phyloP scores from a whole-genome alignment of 768 basidiomycete genomes.

The Lactifluus subvellereus region DNA sequence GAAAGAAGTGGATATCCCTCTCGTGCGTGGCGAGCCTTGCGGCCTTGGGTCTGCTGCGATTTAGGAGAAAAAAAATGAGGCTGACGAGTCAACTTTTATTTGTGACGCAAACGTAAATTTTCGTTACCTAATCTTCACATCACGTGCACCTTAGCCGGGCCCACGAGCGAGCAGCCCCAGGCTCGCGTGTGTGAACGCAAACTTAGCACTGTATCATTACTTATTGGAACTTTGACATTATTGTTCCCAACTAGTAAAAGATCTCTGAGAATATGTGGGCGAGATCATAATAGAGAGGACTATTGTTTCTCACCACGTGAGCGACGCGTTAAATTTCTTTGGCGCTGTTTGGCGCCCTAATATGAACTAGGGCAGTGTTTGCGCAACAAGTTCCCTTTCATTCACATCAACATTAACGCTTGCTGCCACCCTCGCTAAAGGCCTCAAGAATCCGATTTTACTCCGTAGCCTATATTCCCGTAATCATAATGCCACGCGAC shows the following conservation, averaged over 20 bases:
- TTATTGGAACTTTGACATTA: not conserved
- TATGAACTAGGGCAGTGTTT: not conserved
- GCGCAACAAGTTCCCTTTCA: not conserved
- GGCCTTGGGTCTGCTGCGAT: slow-evolving; percentile 48
- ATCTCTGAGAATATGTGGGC: not conserved
- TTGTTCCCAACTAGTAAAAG: not conserved
- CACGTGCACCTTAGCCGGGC: slow-evolving; percentile 2
- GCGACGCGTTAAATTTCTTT: slow-evolving; percentile 18
- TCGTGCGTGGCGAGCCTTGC: slow-evolving; percentile 62
- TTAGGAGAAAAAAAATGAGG: not conserved
- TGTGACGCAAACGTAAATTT: not conserved
- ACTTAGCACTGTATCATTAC: not conserved
- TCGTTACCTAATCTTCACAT: slow-evolving; percentile 15
- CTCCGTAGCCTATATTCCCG: not conserved
- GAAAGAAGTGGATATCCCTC: slow-evolving; percentile 27
- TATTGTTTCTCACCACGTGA: slow-evolving; percentile 18
- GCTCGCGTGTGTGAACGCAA: not conserved
- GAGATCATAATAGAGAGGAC: not conserved
- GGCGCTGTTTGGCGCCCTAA: slow-evolving; percentile 9
- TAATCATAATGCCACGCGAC: slow-evolving; percentile 21
- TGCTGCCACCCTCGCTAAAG: not conserved
- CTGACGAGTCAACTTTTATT: not conserved
- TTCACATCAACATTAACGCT: not conserved
- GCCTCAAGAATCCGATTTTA: not conserved
- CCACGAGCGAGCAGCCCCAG: not conserved